phyloP scores from a whole-genome alignment of 139 green algal genomes.

The Picochlorum sp. region DNA sequence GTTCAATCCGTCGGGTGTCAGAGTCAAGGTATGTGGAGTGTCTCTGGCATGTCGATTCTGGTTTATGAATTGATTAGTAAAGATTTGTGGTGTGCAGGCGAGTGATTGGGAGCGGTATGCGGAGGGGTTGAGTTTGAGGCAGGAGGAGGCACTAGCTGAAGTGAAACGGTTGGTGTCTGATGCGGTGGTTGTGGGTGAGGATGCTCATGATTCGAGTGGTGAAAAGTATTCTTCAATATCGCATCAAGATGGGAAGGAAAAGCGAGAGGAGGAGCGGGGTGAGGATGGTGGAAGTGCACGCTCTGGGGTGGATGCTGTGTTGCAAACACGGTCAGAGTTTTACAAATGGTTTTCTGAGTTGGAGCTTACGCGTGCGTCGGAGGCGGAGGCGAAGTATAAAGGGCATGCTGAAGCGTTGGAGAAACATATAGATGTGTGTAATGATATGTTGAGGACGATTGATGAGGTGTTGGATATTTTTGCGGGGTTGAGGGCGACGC shows the following conservation, averaged over 20 bases:
- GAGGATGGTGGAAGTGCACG: neutral
- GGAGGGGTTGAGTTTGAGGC: conserved; percentile 12
- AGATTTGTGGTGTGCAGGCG: neutral
- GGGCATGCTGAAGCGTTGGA: conserved; percentile 53
- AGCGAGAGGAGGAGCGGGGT: no score
- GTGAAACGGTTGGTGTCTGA: conserved; percentile 3
- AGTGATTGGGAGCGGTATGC: conserved; percentile 8
- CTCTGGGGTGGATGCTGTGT: neutral
- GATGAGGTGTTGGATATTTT: conserved; percentile 50
- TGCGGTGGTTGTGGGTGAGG: neutral
- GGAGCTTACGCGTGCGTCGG: conserved; percentile 58
- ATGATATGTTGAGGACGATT: conserved; percentile 47
- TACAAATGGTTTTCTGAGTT: conserved; percentile 83
- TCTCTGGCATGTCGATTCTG: neutral
- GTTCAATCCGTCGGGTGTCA: no score
- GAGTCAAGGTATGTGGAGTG: neutral
- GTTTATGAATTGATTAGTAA: no score
- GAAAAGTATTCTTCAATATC: no score
- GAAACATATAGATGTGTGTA: conserved; percentile 49
- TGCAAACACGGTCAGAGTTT: conserved; percentile 75
- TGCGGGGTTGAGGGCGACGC: conserved; percentile 49
- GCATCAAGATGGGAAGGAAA: no score
- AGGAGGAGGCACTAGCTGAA: conserved; percentile 8
- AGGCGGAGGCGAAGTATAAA: conserved; percentile 82
- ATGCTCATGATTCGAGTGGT: no score